These are phyloP conservation scores for Chalciporus sphaerocephalus DNA, from an alignment of 768 basidiomycete genomes.

Conservation along the genomic window DNA sequence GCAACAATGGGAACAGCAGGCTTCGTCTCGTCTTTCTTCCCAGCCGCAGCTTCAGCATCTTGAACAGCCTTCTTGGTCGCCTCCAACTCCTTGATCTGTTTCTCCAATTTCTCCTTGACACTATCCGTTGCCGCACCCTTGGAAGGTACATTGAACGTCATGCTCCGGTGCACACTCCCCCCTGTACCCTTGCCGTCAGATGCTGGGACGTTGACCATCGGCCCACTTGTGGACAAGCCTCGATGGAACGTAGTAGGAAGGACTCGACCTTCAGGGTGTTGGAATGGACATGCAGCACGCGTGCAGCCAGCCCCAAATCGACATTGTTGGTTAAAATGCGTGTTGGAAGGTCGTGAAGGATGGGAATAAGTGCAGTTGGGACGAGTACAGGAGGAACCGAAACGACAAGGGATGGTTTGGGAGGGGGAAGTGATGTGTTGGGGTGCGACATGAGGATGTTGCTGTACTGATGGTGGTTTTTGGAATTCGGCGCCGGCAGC, in stretches of 20 bases:
- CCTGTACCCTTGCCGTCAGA: constrained; percentile 68
- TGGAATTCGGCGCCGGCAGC: constrained; percentile 42
- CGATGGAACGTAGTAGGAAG: constrained; percentile 79
- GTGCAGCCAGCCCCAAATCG: constrained; percentile 86
- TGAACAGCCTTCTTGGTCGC: constrained; percentile 65
- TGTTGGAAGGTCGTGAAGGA: constrained; percentile 41
- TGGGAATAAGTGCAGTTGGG: constrained; percentile 67
- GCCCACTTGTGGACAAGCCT: constrained; percentile 57
- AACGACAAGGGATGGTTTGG: constrained; percentile 53
- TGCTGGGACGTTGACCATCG: constrained; percentile 55
- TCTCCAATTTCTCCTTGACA: constrained; percentile 48
- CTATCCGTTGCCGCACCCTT: constrained; percentile 26
- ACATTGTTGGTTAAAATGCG: constrained; percentile 54
- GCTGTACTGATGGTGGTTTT: constrained; percentile 38
- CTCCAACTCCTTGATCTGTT: constrained; percentile 61
- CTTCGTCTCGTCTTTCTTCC: constrained; percentile 55
- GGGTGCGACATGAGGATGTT: constrained; percentile 28
- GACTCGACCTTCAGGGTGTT: constrained; percentile 85
- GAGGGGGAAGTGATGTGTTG: constrained; percentile 27
- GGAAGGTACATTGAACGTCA: constrained; percentile 56
- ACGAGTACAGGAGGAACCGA: constrained; percentile 67
- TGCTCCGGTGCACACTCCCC: constrained; percentile 62
- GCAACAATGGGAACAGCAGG: constrained; percentile 42
- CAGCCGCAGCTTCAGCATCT: constrained; percentile 57
- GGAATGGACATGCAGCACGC: constrained; percentile 80